Evolutionary conservation across 163 green algal species (phyloP).

Genomic region (Volvox carteri): DNA sequence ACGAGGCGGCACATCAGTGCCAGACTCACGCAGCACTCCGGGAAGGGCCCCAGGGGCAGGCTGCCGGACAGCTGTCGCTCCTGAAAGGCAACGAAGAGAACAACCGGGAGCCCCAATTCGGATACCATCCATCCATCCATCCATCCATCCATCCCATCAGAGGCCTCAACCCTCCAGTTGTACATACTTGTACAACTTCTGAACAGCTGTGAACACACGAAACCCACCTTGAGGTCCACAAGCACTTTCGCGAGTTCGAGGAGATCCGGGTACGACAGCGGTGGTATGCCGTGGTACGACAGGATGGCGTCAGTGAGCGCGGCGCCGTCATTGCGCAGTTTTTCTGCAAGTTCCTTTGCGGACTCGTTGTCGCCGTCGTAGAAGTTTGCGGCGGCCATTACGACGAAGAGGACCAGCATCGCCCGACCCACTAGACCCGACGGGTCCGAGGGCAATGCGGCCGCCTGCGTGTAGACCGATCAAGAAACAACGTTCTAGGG

Average conservation of each 20-base stretch:
- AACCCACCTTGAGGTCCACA: background rate
- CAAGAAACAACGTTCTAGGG: too few relatives aligned
- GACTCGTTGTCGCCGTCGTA: background rate
- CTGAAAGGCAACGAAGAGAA: background rate
- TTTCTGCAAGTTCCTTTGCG: background rate
- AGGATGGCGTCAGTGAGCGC: background rate
- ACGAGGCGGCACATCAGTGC: background rate
- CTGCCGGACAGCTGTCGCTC: background rate
- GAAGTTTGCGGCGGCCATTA: background rate
- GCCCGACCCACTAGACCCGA: background rate
- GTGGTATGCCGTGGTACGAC: constrained; percentile 19
- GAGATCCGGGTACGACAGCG: background rate
- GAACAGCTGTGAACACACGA: background rate
- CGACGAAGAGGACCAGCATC: background rate
- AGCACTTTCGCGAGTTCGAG: background rate
- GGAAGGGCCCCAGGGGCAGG: background rate
- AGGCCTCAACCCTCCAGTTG: too few relatives aligned
- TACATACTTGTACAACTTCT: background rate
- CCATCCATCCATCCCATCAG: too few relatives aligned
- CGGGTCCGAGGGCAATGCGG: too few relatives aligned
- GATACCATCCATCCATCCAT: background rate
- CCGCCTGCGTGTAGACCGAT: too few relatives aligned
- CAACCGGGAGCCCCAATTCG: too few relatives aligned
- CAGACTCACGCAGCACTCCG: background rate
- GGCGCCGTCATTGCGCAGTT: background rate